Conservation (phyloP, 2,329 filamentous ascomycete genomes). For the Penicillium hesseltinei region DNA sequence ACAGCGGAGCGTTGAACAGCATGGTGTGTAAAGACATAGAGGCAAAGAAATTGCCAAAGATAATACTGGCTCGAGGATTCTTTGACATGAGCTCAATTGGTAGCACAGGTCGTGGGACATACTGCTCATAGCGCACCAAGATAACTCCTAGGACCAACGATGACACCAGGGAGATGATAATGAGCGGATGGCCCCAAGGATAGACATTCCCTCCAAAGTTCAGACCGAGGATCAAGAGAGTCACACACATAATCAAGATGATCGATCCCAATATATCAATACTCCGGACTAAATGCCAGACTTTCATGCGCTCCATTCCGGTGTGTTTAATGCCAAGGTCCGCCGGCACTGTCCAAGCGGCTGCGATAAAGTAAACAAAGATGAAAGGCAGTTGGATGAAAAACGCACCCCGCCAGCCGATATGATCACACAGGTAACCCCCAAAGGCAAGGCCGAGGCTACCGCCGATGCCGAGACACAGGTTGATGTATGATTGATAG, state of each 20-base stretch:
- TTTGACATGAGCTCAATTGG: constrained; percentile 49
- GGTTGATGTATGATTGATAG: constrained; percentile 45
- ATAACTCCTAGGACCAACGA: constrained; percentile 39
- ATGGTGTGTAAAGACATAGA: constrained; percentile 54
- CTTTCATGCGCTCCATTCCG: constrained; percentile 40
- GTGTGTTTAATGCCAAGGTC: constrained; percentile 47
- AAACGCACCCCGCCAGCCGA: constrained; percentile 46
- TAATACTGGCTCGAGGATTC: constrained; percentile 48
- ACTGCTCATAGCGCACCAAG: constrained; percentile 44
- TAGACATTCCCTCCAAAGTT: constrained; percentile 55
- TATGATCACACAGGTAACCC: constrained; percentile 39
- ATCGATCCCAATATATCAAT: constrained; percentile 53
- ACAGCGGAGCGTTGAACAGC: constrained; percentile 70
- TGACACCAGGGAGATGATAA: constrained; percentile 47
- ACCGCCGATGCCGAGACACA: constrained; percentile 38
- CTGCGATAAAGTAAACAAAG: constrained; percentile 29
- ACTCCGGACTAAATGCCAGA: constrained; percentile 46
- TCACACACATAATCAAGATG: constrained; percentile 48
- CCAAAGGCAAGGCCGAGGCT: constrained; percentile 41
- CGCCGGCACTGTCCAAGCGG: constrained; percentile 41
- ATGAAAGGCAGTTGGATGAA: constrained; percentile 52
- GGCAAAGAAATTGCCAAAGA: constrained; percentile 54
- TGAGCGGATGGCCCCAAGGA: constrained; percentile 52
- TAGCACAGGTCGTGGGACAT: constrained; percentile 50
- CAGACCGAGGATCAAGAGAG: constrained; percentile 50